Evolutionary conservation across 495 filamentous ascomycete genomes (phyloP), one percentile per base, ranked within the genome.

Genomic region (Penicillium flavigenum): DNA sequence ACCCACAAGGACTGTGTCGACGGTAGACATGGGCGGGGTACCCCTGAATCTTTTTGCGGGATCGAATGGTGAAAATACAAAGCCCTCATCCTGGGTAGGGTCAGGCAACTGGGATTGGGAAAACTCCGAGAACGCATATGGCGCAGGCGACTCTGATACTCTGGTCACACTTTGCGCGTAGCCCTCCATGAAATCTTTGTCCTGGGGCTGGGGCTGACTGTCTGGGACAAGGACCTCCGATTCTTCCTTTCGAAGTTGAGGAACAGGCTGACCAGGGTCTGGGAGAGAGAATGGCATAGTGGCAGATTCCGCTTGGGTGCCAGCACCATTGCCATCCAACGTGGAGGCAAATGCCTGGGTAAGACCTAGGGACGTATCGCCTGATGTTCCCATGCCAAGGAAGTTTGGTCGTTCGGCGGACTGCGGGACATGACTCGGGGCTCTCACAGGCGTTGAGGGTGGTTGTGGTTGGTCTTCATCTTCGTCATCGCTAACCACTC

Each of bases 301-400:
- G 29, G 84, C 54, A 19, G 78, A 77, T 44, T 77, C 79, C 48
- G 53, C 55, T 63, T 60, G 65, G 51, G 62, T 67, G 31, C 64
- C 63, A 5, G 63, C 60, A 26, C 77, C 63, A 44, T 82, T 84
- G 32, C 89, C 83, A 47, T 86, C 89, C 82, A 97, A 87, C 2
- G 92, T 97, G 26, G 89, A 91, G n/a, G 88, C 88, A 69, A 96
- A 97, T 51, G 91, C 90, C 68, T 97, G 92, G 5, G 91, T 96
- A 48, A 96, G 78, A 42, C 91, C 89, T 54, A 96, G 82, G 38
- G 86, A 82, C 26, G 78, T 78, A 57, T 76, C 76, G 17, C 74
- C 72, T 5, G 76, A 73, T 26, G 77, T 70, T 16, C 79, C 78
- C 32, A 87, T 72, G 2, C 81, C 82, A 22, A 81, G 86, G 58